phyloP scores from a whole-genome alignment of 768 basidiomycete genomes.

The Amanita exitialis region DNA sequence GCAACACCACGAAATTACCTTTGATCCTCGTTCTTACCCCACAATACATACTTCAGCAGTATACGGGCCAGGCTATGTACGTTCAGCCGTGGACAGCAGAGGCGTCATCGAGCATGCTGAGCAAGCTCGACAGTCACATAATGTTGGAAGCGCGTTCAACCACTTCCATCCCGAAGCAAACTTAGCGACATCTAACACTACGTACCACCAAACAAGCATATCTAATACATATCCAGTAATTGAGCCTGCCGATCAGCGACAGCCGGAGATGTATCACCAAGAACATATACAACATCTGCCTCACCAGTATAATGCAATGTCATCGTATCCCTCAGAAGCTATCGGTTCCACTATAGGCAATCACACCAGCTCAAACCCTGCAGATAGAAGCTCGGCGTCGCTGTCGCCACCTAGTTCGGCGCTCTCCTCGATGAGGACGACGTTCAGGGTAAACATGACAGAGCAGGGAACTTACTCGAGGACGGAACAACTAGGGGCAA shows the following conservation, averaged over 20 bases:
- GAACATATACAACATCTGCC: not conserved
- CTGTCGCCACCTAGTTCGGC: not conserved
- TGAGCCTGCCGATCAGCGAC: not conserved
- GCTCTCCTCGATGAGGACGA: not conserved
- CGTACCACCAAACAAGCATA: not conserved
- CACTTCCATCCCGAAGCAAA: not conserved
- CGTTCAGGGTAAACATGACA: conserved; percentile 3
- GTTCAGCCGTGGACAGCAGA: not conserved
- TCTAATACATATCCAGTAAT: not conserved
- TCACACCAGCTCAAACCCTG: not conserved
- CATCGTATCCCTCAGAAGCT: not conserved
- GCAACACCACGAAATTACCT: conserved; percentile 17
- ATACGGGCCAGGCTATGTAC: not conserved
- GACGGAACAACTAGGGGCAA: not conserved
- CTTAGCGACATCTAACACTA: not conserved
- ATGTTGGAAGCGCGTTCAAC: not conserved
- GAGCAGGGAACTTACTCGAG: conserved; percentile 4
- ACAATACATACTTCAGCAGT: conserved; percentile 5
- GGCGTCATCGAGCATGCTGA: not conserved
- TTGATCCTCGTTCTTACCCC: conserved; percentile 17
- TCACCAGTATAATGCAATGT: not conserved
- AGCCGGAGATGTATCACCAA: not conserved
- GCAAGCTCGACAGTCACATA: not conserved
- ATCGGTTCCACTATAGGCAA: not conserved
- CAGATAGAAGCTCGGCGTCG: not conserved